Base-by-base conservation (phyloP, 805 yeast genomes). In the Spathaspora boniae region DNA sequence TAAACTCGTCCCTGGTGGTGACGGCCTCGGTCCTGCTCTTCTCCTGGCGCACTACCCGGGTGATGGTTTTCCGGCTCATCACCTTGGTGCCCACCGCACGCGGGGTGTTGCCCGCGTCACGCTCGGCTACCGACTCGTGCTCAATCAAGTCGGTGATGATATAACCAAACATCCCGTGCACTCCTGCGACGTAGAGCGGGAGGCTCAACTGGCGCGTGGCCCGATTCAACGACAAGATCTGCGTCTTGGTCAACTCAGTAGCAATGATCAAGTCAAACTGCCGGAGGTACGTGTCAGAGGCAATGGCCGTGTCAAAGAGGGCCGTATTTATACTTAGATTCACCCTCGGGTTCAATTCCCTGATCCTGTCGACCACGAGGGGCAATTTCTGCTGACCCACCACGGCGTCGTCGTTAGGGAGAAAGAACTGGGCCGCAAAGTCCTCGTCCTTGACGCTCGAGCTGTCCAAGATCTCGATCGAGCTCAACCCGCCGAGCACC, bases 401-500 rank as follows among this genome's bases (percentile, higher is more conserved):
- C 27, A 78, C 77, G 2, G 55, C 48, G 20, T 67, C 72, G 31
- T 72, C 72, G 36, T 64, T 60, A 8, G 72, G 73, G 18, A 86
- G 53, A 53, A 86, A 86, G 56, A 87, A 89, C 54, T 88, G 93
- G 1, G 80, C 71, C 3, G 79, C 78, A 40, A 83, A 70, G 51
- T 86, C 95, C 27, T 71, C 76, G 24, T 74, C 82, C 2, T 56
- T 52, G 1, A 86, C 75, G 0, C 31, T 47, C 3, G 79, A 60
- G 22, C 58, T 50, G 59, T 89, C 97, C 37, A 80, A 52, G 0
- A 93, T 62, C n/a, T 81, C 80, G 19, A 91, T 58, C 1, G 81
- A 65, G 3, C 95, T 95, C 38, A 91, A 67, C 4, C 98, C 98
- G 19, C 95, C 94, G 16, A 93, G 70, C 14, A 86, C 86, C 31